These are phyloP conservation scores for Veloboletus limbatus DNA, from an alignment of 1,284 basidiomycete species.

Conservation along the genomic window DNA sequence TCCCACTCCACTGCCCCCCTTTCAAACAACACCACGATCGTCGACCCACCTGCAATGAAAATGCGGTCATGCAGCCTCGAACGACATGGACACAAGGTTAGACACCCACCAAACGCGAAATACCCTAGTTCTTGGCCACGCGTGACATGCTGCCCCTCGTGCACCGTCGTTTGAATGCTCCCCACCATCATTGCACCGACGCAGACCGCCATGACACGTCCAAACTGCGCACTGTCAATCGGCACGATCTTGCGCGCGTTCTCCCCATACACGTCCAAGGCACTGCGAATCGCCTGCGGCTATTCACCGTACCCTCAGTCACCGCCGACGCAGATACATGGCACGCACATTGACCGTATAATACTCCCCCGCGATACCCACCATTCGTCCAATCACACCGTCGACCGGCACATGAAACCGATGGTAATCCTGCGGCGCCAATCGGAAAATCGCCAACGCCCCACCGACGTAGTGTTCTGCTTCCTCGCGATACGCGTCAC, in stretches of 20 bases:
- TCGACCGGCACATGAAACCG: conserved; percentile 93
- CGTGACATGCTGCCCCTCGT: conserved; percentile 75
- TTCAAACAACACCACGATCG: conserved; percentile 86
- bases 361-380: conserved; percentile 81
- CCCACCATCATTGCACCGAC: conserved; percentile 96
- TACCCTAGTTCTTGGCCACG: conserved; percentile 92
- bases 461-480: conserved; percentile 75
- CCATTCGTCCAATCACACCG: conserved; percentile 79
- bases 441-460: conserved; percentile 79
- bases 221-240: conserved; percentile 84
- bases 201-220: conserved; percentile 86
- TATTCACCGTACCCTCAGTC: conserved; percentile 26
- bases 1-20: conserved; percentile 84
- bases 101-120: conserved; percentile 81
- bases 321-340: conserved; percentile 15
- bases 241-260: conserved; percentile 89
- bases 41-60: conserved; percentile 75
- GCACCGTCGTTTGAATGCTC: conserved; percentile 81
- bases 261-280: conserved; percentile 92
- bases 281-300: conserved; percentile 80
- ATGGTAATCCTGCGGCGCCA: conserved; percentile 98
- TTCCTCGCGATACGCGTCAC: conserved; percentile 70
- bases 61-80: neutral
- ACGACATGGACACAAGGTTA: neutral
- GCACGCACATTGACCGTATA: conserved; percentile 84